phyloP scores from a whole-genome alignment of 2,329 filamentous ascomycete species.

The Emericellopsis atlantica region DNA sequence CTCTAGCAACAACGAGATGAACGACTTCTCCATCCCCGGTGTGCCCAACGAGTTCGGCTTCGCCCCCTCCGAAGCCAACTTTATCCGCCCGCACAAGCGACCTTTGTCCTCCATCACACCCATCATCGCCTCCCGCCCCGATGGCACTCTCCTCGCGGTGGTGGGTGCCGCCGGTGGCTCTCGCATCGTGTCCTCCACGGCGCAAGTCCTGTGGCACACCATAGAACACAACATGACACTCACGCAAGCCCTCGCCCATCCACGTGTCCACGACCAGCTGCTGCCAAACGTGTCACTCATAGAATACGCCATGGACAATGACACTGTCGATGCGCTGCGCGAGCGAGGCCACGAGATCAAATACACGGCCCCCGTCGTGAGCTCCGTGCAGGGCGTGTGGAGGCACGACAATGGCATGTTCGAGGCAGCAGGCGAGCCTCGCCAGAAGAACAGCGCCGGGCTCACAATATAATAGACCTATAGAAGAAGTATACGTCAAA shows the following conservation, averaged over 20 bases:
- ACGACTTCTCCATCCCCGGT: constrained; percentile 79
- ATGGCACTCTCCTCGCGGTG: constrained; percentile 52
- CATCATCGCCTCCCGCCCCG: constrained; percentile 54
- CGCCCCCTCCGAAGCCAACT: constrained; percentile 69
- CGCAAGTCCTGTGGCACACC: constrained; percentile 62
- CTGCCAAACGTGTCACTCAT: constrained; percentile 57
- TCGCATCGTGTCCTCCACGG: constrained; percentile 69
- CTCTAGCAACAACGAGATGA: constrained; percentile 48
- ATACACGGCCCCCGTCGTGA: constrained; percentile 50
- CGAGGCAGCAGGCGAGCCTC: constrained; percentile 65
- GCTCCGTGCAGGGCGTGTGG: constrained; percentile 59
- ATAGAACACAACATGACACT: constrained; percentile 51
- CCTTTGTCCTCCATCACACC: constrained; percentile 76
- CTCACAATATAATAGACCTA: constrained; percentile 22
- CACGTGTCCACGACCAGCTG: constrained; percentile 72
- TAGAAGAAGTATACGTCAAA: not conserved
- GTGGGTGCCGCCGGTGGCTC: constrained; percentile 71
- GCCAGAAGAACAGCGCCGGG: constrained; percentile 60
- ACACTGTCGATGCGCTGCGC: constrained; percentile 49
- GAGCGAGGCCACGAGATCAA: constrained; percentile 58
- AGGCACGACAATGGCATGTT: constrained; percentile 53
- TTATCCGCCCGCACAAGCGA: constrained; percentile 66
- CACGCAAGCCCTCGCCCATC: constrained; percentile 47
- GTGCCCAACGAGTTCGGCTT: constrained; percentile 74
- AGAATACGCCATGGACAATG: constrained; percentile 56